phyloP scores from a whole-genome alignment of 2,329 filamentous ascomycete species.

The Dactylellina haptotyla region DNA sequence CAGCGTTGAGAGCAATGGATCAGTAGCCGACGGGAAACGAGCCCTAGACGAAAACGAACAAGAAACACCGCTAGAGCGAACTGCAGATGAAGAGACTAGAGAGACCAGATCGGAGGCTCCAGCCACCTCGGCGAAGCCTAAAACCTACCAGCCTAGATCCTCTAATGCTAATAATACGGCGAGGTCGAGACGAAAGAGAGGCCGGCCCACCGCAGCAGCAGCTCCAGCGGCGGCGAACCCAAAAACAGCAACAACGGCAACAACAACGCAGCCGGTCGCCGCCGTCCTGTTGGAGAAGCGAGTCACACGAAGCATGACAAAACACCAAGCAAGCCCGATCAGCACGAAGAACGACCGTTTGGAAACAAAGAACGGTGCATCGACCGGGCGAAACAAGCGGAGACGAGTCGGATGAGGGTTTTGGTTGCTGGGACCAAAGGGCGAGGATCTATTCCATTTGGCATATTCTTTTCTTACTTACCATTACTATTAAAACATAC shows the following conservation, averaged over 20 bases:
- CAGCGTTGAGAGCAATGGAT: slow-evolving; percentile 17
- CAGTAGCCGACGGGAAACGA: not conserved
- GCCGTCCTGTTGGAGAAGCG: slow-evolving; percentile 48
- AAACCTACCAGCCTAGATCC: not conserved
- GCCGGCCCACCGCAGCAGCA: not conserved
- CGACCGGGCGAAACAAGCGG: slow-evolving; percentile 39
- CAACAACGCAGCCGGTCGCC: slow-evolving; percentile 27
- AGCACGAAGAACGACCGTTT: not conserved
- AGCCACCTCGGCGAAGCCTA: slow-evolving; percentile 25
- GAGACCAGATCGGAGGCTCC: not conserved
- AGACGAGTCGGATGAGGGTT: slow-evolving; percentile 50
- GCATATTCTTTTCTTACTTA: slow-evolving; percentile 17
- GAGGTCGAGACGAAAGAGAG: not conserved
- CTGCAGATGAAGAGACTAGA: slow-evolving; percentile 1
- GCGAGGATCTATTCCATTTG: slow-evolving; percentile 7
- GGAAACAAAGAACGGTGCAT: slow-evolving; percentile 23
- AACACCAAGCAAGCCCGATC: slow-evolving; percentile 4
- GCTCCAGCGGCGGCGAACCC: not conserved
- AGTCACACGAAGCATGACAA: slow-evolving; percentile 51
- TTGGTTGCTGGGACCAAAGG: slow-evolving; percentile 4
- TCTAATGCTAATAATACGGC: slow-evolving; percentile 21
- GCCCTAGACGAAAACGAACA: not conserved
- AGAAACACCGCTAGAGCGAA: not conserved
- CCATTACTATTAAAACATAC: not conserved
- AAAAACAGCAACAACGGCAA: not conserved